Conservation (phyloP, 495 filamentous ascomycete species). For the Monascus purpureus region DNA sequence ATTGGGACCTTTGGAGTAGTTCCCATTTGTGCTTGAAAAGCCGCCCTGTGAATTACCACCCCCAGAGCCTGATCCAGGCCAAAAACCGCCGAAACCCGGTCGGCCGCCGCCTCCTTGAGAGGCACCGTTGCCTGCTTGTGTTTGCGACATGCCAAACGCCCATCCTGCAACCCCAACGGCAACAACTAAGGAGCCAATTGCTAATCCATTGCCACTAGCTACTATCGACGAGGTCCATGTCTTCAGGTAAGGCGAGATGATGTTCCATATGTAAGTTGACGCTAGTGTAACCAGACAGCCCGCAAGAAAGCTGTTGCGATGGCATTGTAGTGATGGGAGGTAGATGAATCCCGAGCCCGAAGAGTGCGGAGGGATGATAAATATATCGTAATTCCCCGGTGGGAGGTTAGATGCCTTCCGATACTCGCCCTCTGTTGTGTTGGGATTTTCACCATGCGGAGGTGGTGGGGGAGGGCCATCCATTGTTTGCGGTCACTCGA, state of each 20-base stretch:
- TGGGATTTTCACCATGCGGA: conserved; percentile 49
- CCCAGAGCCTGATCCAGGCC: conserved; percentile 11
- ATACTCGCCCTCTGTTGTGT: conserved; percentile 35
- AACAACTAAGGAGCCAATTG: conserved; percentile 44
- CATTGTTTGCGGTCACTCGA: conserved; percentile 19
- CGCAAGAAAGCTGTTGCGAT: conserved; percentile 82
- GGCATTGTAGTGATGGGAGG: conserved; percentile 71
- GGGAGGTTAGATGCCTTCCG: conserved; percentile 49
- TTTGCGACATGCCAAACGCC: conserved; percentile 33
- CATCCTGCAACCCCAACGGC: conserved; percentile 64
- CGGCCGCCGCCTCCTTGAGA: conserved; percentile 38
- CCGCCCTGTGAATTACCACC: conserved; percentile 1
- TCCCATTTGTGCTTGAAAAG: neutral
- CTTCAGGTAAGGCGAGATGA: conserved; percentile 53
- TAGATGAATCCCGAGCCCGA: conserved; percentile 86
- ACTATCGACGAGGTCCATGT: conserved; percentile 53
- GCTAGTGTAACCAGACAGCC: conserved; percentile 64
- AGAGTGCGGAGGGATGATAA: conserved; percentile 90
- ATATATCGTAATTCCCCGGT: conserved; percentile 85
- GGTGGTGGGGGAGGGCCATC: conserved; percentile 44
- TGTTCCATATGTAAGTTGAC: conserved; percentile 48
- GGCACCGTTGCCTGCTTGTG: too few relatives aligned
- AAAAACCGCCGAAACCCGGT: conserved; percentile 14
- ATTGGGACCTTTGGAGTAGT: conserved; percentile 3
- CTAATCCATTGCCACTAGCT: conserved; percentile 45